Base-by-base conservation (phyloP, 2,329 filamentous ascomycete genomes). In the Lomentospora prolificans region DNA sequence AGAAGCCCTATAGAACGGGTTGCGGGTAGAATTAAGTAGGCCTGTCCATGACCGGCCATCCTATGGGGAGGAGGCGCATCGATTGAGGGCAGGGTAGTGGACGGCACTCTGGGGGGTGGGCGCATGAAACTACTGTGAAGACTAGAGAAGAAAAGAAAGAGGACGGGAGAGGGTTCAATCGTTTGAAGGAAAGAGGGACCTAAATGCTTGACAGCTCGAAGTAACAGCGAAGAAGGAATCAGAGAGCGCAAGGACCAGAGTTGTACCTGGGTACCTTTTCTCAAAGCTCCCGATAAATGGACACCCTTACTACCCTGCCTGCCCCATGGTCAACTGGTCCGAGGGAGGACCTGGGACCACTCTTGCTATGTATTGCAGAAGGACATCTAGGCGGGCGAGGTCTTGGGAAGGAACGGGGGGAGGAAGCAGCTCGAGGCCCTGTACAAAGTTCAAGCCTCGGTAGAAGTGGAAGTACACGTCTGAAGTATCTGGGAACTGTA, bases 1-100 rank as follows among this genome's bases (percentile, higher is more conserved):
- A 41, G 36, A 39, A 50, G 53, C 39, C 27, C 46, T 44, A 44
- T 30, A 48, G 27, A 50, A 55, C 14, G n/a, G 39, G 25, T 28
- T 27, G 33, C 33, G 14, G 52, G 52, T 24, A 36, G 31, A 24
- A 27, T 41, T 31, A 30, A 46, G 33, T 28, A 25, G 14, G 52
- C n/a, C 52, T 27, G 46, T 54, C 28, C 28, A 46, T 41, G 52
- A 22, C 44, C 22, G 10, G 33, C 52, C 8, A 22, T 53, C 17
- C 9, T 39, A 9, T 44, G 36, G 36, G 33, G 27, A 46, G 22
- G 17, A 48, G 36, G 33, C 9, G 36, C n/a, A 30, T 31, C 33
- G 33, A 36, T 28, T 31, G 28, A 54, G 24, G n/a, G 24, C 30
- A 28, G 41, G 33, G 39, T n/a, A 24, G 36, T 28, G 24, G 14